Evolutionary conservation across 768 basidiomycete species (phyloP), one percentile per base, ranked within the genome.

Genomic region (Podaxis sp.): DNA sequence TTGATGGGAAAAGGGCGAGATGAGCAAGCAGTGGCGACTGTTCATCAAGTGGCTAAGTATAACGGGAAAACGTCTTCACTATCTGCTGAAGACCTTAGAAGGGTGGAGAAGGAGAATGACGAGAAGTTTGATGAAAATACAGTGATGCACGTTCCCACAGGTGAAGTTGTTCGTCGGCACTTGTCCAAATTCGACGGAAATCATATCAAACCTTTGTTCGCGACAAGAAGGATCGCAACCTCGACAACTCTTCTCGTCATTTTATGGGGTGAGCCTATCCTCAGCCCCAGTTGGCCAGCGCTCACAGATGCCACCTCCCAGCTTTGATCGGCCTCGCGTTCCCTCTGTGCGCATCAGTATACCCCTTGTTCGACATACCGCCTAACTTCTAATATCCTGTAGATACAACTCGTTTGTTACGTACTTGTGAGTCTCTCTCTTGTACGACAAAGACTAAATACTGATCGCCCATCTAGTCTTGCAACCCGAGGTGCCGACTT

Each of bases 301-400:
- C 19, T n/a, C 43, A 8, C 1, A 46, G 3, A 17, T 7, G 1
- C 37, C 3, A 9, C 9, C 52, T 6, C 9, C 64, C 65, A 90
- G 89, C 84, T 1, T 76, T 92, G 47, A 92, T 93, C 63, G 91
- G 90, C 6, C 79, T 92, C 13, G 90, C 90, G 1, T 75, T 71
- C 53, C 73, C 73, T 4, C 59, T 75, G 73, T 74, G 17, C 85
- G 87, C 70, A 81, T 82, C 33, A 70, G 85, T 77, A 17, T 17
- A 17, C 15, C 19, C n/a, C 19, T 17, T 46, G 15, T 15, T 46
- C 43, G 19, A 6, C 8, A 8, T 22, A 9, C 7, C 6, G 17
- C n/a, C 24, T 52, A 36, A 51, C 25, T 36, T 46, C 12, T 13
- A 11, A 38, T 19, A 9, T 19, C 2, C 57, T 29, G 1, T 52